Evolutionary conservation across 768 basidiomycete genomes (phyloP).

Genomic region (Stropharia rugosoannulata): DNA sequence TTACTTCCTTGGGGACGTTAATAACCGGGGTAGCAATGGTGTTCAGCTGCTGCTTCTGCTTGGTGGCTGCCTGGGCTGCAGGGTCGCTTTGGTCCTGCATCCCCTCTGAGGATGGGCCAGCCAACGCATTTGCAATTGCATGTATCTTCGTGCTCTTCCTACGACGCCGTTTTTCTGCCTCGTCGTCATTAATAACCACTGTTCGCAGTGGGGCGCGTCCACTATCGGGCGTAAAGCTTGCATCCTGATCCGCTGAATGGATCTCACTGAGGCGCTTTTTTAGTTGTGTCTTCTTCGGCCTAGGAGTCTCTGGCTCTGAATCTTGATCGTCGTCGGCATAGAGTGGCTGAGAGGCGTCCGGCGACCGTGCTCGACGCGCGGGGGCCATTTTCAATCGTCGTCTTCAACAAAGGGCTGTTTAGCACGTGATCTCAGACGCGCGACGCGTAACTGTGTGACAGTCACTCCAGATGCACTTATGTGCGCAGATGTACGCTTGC

Average conservation of each 20-base stretch:
- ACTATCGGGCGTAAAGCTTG: conserved; percentile 37
- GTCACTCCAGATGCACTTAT: background rate
- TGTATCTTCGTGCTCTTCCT: conserved; percentile 73
- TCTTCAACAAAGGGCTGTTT: conserved; percentile 38
- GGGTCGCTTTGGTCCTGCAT: conserved; percentile 33
- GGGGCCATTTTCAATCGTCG: conserved; percentile 31
- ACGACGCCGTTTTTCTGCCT: conserved; percentile 80
- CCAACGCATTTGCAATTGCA: conserved; percentile 54
- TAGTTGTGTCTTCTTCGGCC: conserved; percentile 34
- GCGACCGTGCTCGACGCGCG: conserved; percentile 38
- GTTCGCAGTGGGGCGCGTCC: conserved; percentile 41
- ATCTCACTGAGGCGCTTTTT: conserved; percentile 67
- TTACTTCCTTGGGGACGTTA: conserved; percentile 74
- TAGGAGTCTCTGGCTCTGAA: conserved; percentile 38
- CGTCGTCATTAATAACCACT: conserved; percentile 77
- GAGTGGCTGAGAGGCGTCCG: conserved; percentile 31
- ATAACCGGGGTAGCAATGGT: conserved; percentile 59
- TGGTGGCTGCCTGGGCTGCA: conserved; percentile 33
- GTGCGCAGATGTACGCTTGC: no score
- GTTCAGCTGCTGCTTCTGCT: conserved; percentile 62
- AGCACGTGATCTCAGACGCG: conserved; percentile 35
- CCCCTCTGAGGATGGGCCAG: conserved; percentile 59
- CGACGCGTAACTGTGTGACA: conserved; percentile 21
- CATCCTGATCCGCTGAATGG: conserved; percentile 44
- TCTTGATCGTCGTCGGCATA: conserved; percentile 40